Conservation (phyloP, 1,139 yeast species). For the Torulaspora pretoriensis region DNA sequence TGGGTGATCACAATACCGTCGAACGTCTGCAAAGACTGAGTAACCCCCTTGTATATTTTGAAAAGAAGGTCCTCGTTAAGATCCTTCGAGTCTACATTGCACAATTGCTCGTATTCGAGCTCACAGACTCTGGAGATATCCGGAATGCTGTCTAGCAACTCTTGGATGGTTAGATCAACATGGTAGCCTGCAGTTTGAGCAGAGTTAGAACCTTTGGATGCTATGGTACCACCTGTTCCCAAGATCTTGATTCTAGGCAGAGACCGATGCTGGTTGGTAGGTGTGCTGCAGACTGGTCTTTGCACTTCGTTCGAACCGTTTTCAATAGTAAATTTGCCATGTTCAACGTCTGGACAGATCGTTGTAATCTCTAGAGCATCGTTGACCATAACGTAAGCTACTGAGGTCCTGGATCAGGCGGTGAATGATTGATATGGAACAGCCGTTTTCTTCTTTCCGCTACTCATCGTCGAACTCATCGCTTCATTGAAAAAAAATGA, state of each 20-base stretch:
- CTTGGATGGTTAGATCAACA: slow-evolving; percentile 63
- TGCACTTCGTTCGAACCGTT: slow-evolving; percentile 12
- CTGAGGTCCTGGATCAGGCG: neutral
- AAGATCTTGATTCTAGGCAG: slow-evolving; percentile 50
- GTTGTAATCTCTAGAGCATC: slow-evolving; percentile 32
- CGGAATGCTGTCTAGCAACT: slow-evolving; percentile 54
- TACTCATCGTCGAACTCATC: slow-evolving; percentile 1
- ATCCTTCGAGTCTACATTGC: slow-evolving; percentile 63
- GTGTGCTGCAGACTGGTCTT: slow-evolving; percentile 15
- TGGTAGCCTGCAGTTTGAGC: slow-evolving; percentile 65
- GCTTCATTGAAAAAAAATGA: neutral
- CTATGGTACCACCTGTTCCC: slow-evolving; percentile 74
- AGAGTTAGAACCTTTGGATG: slow-evolving; percentile 54
- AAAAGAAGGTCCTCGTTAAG: slow-evolving; percentile 43
- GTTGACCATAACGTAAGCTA: slow-evolving; percentile 24
- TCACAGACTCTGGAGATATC: slow-evolving; percentile 56
- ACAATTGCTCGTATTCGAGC: slow-evolving; percentile 59
- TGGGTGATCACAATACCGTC: slow-evolving; percentile 60
- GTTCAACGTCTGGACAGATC: slow-evolving; percentile 33
- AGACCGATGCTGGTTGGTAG: slow-evolving; percentile 25
- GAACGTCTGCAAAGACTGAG: slow-evolving; percentile 41
- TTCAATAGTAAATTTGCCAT: slow-evolving; percentile 31
- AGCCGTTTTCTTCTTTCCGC: neutral
- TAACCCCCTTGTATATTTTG: slow-evolving; percentile 43
- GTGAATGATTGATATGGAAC: neutral